Evolutionary conservation across 202 grass and related monocot species (phyloP), one percentile per base, ranked within the genome.

Genomic region (Digitaria exilis): DNA sequence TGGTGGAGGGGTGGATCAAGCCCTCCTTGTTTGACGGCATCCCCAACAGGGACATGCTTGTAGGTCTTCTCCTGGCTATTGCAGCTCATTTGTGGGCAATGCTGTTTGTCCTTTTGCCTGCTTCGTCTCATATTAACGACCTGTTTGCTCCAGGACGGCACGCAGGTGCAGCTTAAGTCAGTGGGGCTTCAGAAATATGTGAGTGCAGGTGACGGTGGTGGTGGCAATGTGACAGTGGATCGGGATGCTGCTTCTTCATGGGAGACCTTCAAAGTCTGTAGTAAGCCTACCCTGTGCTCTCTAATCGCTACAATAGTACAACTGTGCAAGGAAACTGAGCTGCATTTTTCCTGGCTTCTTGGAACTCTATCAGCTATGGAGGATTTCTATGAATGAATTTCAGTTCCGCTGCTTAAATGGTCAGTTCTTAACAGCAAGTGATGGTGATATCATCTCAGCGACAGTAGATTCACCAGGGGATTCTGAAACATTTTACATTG

Each of bases 1-100:
- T 91, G 44, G 82, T 91, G 67, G 89, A 91, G 67, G 82, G 85
- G 19, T 93, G 91, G 91, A 90, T 93, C 78, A 90, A 86, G 55
- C 91, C 91, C 67, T 83, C 87, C 10, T 35, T 93, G 81, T 90
- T 93, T 30, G 85, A 90, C 21, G 88, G 48, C 76, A 90, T 90
- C 35, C 51, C 85, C 2, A 93, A 88, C 57, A 61, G 85, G 18
- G 91, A 93, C 76, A 90, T 93, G 91, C 72, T 93, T 83, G 88
- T 93, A 65, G 3, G 85, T 34, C 17, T 6, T 82, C 16, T 85
- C 18, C 15, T 88, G 65, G 65, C 16, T 82, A 6, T 29, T 60
- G 46, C 42, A 65, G 32, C 28, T 60, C 43, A 19, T 52, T 16
- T 5, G 57, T 43, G 17, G 13, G 9, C 14, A 66, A 70, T 52